These are phyloP conservation scores for Udeniomyces megalosporus DNA, from an alignment of 768 basidiomycete genomes.

Conservation along the genomic window DNA sequence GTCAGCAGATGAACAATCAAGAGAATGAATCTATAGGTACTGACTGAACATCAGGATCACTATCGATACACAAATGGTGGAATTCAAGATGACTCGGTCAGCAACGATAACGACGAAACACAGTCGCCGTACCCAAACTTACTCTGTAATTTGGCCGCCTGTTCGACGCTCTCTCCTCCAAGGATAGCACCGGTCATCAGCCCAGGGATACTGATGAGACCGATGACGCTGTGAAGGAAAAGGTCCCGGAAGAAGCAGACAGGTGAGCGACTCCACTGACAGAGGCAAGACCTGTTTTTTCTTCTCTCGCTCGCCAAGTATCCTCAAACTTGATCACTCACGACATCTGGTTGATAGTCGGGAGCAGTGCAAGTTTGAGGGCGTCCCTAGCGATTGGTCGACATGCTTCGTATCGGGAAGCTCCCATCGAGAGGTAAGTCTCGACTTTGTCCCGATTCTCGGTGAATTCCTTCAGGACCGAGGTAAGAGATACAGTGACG, in stretches of 20 bases:
- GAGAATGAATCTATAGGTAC: not conserved
- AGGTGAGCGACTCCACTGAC: not conserved
- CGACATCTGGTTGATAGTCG: conserved; percentile 76
- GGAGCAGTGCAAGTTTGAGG: conserved; percentile 52
- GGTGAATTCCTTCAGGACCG: conserved; percentile 28
- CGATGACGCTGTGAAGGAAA: not conserved
- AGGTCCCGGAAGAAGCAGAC: not conserved
- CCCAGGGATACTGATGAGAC: conserved; percentile 10
- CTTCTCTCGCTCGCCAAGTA: not conserved
- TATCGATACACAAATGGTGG: not conserved
- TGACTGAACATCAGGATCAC: conserved; percentile 74
- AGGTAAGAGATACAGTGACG: not conserved
- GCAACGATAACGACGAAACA: not conserved
- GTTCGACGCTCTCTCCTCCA: conserved; percentile 65
- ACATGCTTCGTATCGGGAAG: conserved; percentile 66
- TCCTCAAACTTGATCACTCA: conserved; percentile 31
- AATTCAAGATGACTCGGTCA: not conserved
- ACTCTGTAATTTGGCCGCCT: conserved; percentile 68
- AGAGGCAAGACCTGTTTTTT: not conserved
- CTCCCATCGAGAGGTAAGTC: conserved; percentile 59
- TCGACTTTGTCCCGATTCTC: conserved; percentile 77
- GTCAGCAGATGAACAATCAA: not conserved
- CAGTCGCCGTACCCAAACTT: conserved; percentile 11
- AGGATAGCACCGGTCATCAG: conserved; percentile 42
- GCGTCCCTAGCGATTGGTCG: conserved; percentile 61